Conservation (phyloP, 257 asterid species). For the Handroanthus guayacan region DNA sequence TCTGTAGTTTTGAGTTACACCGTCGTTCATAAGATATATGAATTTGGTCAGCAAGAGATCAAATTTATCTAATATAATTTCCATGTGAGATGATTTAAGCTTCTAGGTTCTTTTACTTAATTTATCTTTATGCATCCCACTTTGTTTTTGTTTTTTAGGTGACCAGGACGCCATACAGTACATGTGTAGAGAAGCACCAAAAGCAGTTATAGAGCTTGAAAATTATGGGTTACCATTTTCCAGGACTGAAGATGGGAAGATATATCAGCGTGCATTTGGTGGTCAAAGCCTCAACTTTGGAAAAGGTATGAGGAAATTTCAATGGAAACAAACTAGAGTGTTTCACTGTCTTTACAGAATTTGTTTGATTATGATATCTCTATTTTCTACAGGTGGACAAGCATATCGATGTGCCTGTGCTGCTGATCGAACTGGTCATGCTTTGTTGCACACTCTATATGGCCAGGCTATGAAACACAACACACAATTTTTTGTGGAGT, state of each 20-base stretch:
- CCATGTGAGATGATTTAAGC: background rate
- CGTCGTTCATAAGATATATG: background rate
- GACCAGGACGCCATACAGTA: conserved; percentile 90
- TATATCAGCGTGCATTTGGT: conserved; percentile 89
- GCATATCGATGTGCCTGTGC: conserved; percentile 93
- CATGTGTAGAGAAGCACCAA: conserved; percentile 90
- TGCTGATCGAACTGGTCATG: conserved; percentile 91
- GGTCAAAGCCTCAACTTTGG: conserved; percentile 85
- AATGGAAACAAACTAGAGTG: background rate
- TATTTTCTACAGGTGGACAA: conserved; percentile 64
- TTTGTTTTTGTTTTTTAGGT: conserved; percentile 48
- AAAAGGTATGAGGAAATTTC: conserved; percentile 54
- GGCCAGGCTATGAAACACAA: conserved; percentile 94
- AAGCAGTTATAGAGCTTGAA: conserved; percentile 86
- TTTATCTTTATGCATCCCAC: conserved; percentile 16
- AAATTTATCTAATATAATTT: background rate
- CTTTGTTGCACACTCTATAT: conserved; percentile 78
- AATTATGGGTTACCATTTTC: conserved; percentile 86
- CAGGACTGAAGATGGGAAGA: conserved; percentile 82
- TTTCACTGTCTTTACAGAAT: background rate
- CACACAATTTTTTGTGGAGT: conserved; percentile 84
- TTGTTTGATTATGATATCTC: background rate
- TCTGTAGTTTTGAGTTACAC: background rate
- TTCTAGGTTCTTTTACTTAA: conserved; percentile 6
- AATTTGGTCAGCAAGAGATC: background rate